Evolutionary conservation across 1,139 yeast genomes (phyloP).

Genomic region (Pichia kudriavzevii): DNA sequence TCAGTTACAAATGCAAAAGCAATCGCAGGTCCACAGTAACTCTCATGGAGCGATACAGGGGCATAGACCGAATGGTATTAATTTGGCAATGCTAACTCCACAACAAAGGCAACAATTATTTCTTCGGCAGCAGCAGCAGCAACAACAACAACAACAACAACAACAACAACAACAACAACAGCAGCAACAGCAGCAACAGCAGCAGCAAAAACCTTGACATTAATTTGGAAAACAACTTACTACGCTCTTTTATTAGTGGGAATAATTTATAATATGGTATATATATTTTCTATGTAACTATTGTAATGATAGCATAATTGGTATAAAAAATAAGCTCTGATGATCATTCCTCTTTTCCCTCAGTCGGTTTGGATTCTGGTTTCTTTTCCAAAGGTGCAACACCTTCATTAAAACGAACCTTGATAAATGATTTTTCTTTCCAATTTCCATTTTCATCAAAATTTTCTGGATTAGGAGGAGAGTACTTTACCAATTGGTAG

Average conservation of each 20-base stretch:
- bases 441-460: conserved; percentile 29
- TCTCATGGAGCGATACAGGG: background rate
- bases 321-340: no score
- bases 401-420: conserved; percentile 21
- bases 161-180: no score
- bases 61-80: conserved; percentile 2
- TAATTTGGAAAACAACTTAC: no score
- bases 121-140: background rate
- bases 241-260: no score
- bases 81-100: conserved; percentile 13
- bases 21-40: conserved; percentile 16
- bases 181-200: conserved; percentile 17
- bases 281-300: no score
- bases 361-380: conserved; percentile 15
- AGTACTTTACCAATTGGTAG: conserved; percentile 26
- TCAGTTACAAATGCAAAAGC: conserved; percentile 11
- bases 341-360: conserved; percentile 2
- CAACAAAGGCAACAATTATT: conserved; percentile 8
- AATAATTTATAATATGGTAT: no score
- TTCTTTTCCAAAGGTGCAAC: conserved; percentile 26
- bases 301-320: no score
- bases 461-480: conserved; percentile 29
- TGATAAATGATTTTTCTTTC: conserved; percentile 26
- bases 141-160: no score
- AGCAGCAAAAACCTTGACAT: no score